Percentiles rank a stretch among this genome's conserved stretches.
phyloP scores from a whole-genome alignment of 2,329 filamentous ascomycete species.

The Stromatinia cepivora region DNA sequence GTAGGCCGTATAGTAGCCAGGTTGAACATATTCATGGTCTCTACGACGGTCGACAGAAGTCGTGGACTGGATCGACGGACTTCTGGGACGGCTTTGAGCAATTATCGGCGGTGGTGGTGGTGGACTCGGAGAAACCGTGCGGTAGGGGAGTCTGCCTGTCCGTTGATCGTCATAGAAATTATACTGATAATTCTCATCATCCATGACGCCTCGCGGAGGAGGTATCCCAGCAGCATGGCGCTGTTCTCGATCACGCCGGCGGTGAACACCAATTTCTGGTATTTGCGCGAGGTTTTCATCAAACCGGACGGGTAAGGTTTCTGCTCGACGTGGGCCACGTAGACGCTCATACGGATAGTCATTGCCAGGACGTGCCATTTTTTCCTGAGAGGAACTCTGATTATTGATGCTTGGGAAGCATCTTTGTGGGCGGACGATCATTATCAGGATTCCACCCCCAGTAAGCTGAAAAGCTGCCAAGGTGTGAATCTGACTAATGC shows the following conservation, averaged over 20 bases:
- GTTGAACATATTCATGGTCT: neutral
- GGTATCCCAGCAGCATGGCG: neutral
- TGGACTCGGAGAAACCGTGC: neutral
- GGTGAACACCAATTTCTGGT: constrained; percentile 1
- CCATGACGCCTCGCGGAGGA: neutral
- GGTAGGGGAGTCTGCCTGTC: neutral
- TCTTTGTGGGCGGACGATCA: neutral
- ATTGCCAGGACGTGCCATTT: neutral
- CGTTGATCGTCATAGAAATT: neutral
- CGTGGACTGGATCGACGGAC: neutral
- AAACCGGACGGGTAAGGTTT: constrained; percentile 10
- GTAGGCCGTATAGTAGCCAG: too few species aligned
- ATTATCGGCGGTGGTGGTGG: neutral
- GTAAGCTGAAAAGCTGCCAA: constrained; percentile 16
- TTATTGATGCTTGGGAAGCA: neutral
- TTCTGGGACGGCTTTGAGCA: neutral
- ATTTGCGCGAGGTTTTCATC: constrained; percentile 1
- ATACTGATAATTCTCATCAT: neutral
- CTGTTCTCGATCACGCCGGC: neutral
- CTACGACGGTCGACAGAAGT: neutral
- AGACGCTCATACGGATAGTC: neutral
- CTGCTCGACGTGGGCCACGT: constrained; percentile 6
- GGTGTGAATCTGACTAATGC: neutral
- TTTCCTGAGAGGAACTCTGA: neutral
- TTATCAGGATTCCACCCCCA: neutral